phyloP scores from a whole-genome alignment of 768 basidiomycete species.

The Serendipita sp. region DNA sequence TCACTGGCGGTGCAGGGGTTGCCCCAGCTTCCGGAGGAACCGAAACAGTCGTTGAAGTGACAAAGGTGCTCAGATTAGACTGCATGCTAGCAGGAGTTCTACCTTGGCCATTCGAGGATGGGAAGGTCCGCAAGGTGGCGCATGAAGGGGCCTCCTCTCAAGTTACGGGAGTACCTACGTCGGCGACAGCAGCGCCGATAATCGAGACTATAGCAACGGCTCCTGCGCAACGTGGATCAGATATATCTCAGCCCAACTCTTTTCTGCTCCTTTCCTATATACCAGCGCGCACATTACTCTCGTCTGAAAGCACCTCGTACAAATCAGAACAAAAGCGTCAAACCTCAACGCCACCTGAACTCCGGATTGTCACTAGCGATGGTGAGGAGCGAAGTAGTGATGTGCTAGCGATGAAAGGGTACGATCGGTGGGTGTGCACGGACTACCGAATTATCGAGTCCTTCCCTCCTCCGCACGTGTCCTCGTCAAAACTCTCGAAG shows the following conservation, averaged over 20 bases:
- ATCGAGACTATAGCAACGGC: background rate
- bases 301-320: constrained; percentile 60
- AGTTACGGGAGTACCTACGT: constrained; percentile 12
- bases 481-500: constrained; percentile 2
- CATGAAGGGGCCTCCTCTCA: constrained; percentile 20
- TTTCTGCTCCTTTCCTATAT: constrained; percentile 85
- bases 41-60: constrained; percentile 54
- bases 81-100: constrained; percentile 89
- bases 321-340: constrained; percentile 63
- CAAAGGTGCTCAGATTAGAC: constrained; percentile 82
- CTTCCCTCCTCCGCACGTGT: constrained; percentile 19
- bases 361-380: constrained; percentile 74
- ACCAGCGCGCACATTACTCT: constrained; percentile 50
- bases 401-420: constrained; percentile 63
- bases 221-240: constrained; percentile 15
- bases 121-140: too few species aligned
- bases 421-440: constrained; percentile 76
- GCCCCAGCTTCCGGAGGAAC: background rate
- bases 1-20: background rate
- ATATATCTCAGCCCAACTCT: constrained; percentile 28
- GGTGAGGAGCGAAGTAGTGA: constrained; percentile 85
- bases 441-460: constrained; percentile 63
- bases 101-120: constrained; percentile 36
- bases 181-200: background rate
- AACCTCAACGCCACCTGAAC: constrained; percentile 80